phyloP scores from a whole-genome alignment of 1,139 yeast species.

The Yamadazyma kanchanaburiensis region DNA sequence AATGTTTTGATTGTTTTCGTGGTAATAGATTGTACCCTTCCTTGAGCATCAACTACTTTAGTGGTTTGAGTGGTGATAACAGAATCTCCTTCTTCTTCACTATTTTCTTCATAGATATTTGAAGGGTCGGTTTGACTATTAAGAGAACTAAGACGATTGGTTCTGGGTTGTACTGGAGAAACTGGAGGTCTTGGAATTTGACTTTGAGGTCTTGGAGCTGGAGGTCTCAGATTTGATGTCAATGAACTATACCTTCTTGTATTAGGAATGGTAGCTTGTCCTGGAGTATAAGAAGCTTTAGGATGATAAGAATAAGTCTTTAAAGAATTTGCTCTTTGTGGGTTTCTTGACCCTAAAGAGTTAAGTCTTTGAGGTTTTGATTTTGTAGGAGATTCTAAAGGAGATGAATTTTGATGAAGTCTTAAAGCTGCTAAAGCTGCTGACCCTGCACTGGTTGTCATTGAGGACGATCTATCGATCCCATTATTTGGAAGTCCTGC shows the following conservation, averaged over 20 bases:
- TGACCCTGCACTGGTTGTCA: conserved; percentile 36
- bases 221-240: conserved; percentile 6
- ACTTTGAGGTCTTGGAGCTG: conserved; percentile 4
- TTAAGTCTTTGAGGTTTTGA: conserved; percentile 8
- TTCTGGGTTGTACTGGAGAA: background rate
- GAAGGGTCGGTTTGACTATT: conserved; percentile 7
- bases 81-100: conserved; percentile 23
- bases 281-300: conserved; percentile 36
- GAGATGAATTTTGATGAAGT: conserved; percentile 23
- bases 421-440: conserved; percentile 45
- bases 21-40: conserved; percentile 42
- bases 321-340: conserved; percentile 27
- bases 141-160: conserved; percentile 7
- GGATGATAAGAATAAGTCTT: conserved; percentile 40
- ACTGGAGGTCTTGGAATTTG: background rate
- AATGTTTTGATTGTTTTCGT: conserved; percentile 39
- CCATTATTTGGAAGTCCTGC: conserved; percentile 26
- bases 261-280: conserved; percentile 18
- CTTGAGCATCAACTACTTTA: conserved; percentile 40
- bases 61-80: conserved; percentile 43
- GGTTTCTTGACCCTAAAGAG: conserved; percentile 6
- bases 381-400: conserved; percentile 2
- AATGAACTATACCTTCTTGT: conserved; percentile 20
- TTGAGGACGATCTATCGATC: conserved; percentile 7
- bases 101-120: conserved; percentile 9